Percentiles rank a stretch among this genome's conserved stretches.
Evolutionary conservation across 2,329 filamentous ascomycete genomes (phyloP).

Genomic region (Lecanosticta acicola): DNA sequence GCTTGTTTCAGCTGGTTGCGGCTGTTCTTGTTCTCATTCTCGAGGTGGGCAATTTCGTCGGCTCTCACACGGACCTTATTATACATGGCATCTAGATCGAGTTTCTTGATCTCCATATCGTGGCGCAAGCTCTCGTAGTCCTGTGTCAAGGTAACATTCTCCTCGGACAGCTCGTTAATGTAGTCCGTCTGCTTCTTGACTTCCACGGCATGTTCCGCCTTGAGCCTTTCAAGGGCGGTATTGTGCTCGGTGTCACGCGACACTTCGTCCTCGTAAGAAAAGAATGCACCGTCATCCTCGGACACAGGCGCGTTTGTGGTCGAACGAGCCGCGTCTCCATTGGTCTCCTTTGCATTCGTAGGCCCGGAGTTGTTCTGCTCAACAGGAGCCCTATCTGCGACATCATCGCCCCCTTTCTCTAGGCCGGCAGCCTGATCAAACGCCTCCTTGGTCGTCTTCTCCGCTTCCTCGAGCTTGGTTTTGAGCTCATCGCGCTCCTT

Average conservation of each 20-base stretch:
- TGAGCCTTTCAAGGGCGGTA: conserved; percentile 64
- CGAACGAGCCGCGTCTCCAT: not conserved
- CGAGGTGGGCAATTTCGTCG: conserved; percentile 15
- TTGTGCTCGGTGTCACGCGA: conserved; percentile 37
- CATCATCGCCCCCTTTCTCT: conserved; percentile 35
- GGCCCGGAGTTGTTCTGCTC: too few relatives aligned
- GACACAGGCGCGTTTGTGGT: not conserved
- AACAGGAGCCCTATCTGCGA: not conserved
- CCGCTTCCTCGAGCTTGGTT: conserved; percentile 65
- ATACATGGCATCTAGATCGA: conserved; percentile 46
- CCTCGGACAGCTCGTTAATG: conserved; percentile 62
- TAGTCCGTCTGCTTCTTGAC: conserved; percentile 46
- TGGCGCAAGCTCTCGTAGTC: conserved; percentile 64
- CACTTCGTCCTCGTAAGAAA: conserved; percentile 79
- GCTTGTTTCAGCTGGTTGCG: conserved; percentile 34
- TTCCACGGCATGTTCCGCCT: conserved; percentile 60
- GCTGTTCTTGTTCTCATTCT: conserved; percentile 43
- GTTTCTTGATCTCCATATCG: conserved; percentile 54
- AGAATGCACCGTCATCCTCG: conserved; percentile 63
- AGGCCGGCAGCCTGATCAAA: conserved; percentile 59
- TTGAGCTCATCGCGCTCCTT: conserved; percentile 72
- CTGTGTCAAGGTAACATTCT: conserved; percentile 62
- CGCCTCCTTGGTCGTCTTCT: conserved; percentile 57
- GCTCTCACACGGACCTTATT: conserved; percentile 23
- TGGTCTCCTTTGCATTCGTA: conserved; percentile 1